phyloP scores from a whole-genome alignment of 768 basidiomycete species.

The Daedaleopsis nitida region DNA sequence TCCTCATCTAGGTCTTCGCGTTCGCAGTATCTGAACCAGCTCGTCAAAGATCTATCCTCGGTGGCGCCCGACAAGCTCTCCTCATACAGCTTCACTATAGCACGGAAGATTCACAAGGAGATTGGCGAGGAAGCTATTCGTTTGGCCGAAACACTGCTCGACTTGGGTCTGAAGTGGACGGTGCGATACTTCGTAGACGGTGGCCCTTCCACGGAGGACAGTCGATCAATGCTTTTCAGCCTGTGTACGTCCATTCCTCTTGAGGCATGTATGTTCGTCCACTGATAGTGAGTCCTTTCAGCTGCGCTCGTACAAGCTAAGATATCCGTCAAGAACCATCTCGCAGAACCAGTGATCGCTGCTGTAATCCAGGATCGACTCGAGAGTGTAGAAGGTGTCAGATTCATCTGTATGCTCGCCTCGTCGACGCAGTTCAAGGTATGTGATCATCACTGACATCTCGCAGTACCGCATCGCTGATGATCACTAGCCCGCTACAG shows the following conservation, averaged over 20 bases:
- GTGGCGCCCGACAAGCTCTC: slow-evolving; percentile 6
- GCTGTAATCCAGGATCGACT: slow-evolving; percentile 66
- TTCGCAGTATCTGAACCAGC: slow-evolving; percentile 4
- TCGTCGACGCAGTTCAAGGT: slow-evolving; percentile 57
- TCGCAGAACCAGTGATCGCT: slow-evolving; percentile 72
- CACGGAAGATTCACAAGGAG: background rate
- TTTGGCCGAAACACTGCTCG: slow-evolving; percentile 12
- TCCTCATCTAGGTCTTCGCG: background rate
- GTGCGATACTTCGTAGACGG: slow-evolving; percentile 14
- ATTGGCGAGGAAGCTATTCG: slow-evolving; percentile 1
- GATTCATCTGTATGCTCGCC: slow-evolving; percentile 33
- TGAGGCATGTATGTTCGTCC: background rate
- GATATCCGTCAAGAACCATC: slow-evolving; percentile 47
- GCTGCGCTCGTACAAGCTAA: slow-evolving; percentile 1
- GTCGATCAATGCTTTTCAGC: slow-evolving; percentile 1
- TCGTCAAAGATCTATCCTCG: slow-evolving; percentile 1
- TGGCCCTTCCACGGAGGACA: background rate
- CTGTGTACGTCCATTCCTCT: slow-evolving; percentile 3
- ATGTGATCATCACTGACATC: slow-evolving; percentile 13
- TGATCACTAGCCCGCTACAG: slow-evolving; percentile 53
- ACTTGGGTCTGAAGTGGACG: slow-evolving; percentile 24
- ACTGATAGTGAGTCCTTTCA: background rate
- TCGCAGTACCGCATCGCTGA: background rate
- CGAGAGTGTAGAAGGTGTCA: slow-evolving; percentile 32
- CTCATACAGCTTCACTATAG: background rate